These are phyloP conservation scores for Trichoderma sp. DNA, from an alignment of 2,329 filamentous ascomycete genomes.

Conservation along the genomic window DNA sequence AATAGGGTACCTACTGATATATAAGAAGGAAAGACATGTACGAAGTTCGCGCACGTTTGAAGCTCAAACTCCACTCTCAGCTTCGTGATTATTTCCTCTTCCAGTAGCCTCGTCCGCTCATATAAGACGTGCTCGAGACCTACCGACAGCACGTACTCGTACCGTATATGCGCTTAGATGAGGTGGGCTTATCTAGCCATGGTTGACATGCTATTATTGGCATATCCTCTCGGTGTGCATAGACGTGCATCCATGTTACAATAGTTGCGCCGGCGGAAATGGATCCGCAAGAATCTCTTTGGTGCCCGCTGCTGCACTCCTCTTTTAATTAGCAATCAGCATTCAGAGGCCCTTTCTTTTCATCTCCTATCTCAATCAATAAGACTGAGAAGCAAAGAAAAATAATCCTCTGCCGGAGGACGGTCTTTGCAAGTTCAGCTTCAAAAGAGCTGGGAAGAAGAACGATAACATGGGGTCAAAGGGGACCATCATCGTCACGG, in stretches of 20 bases:
- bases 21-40: background rate
- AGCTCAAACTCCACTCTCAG: background rate
- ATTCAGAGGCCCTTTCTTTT: background rate
- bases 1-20: too few species aligned
- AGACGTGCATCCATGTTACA: background rate
- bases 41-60: background rate
- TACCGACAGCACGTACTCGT: background rate
- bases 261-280: background rate
- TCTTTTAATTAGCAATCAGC: background rate
- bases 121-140: background rate
- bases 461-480: conserved; percentile 20
- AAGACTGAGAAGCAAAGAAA: background rate
- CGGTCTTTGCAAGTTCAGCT: background rate
- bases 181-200: background rate
- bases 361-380: background rate
- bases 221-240: background rate
- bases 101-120: background rate
- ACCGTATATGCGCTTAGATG: background rate
- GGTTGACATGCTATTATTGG: background rate
- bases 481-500: conserved; percentile 41
- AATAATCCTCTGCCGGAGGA: background rate
- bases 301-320: background rate
- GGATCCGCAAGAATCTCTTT: background rate
- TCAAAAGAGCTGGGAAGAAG: background rate
- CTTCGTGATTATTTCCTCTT: background rate